phyloP scores from a whole-genome alignment of 768 basidiomycete genomes.

The Panaeolus cyanescens region DNA sequence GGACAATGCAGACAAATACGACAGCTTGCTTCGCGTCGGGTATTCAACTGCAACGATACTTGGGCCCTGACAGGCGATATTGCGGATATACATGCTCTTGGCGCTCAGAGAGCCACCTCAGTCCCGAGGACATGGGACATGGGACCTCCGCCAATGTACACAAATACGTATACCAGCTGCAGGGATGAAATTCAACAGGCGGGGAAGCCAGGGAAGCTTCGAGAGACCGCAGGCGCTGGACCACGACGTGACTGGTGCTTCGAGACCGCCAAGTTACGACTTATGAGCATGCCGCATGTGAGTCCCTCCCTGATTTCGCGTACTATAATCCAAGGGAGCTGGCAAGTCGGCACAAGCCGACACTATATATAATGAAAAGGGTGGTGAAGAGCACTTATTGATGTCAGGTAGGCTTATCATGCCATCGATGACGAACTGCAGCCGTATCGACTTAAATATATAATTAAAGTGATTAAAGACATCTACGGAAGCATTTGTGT shows the following conservation, averaged over 20 bases:
- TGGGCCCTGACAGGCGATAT: background rate
- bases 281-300: background rate
- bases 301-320: background rate
- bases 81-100: background rate
- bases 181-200: background rate
- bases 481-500: background rate
- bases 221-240: background rate
- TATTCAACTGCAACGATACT: too few relatives aligned
- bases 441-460: background rate
- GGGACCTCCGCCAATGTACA: background rate
- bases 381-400: background rate
- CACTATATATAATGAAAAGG: background rate
- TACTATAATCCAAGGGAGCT: background rate
- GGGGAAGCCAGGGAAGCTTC: too few relatives aligned
- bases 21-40: too few relatives aligned
- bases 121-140: background rate
- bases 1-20: too few relatives aligned
- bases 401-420: constrained; percentile 1
- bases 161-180: background rate
- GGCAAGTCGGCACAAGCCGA: background rate
- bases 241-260: background rate
- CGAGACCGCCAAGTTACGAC: background rate
- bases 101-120: background rate
- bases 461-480: background rate
- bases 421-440: background rate